phyloP scores from a whole-genome alignment of 441 rosid genomes.

The Cnidoscolus chayamansa region DNA sequence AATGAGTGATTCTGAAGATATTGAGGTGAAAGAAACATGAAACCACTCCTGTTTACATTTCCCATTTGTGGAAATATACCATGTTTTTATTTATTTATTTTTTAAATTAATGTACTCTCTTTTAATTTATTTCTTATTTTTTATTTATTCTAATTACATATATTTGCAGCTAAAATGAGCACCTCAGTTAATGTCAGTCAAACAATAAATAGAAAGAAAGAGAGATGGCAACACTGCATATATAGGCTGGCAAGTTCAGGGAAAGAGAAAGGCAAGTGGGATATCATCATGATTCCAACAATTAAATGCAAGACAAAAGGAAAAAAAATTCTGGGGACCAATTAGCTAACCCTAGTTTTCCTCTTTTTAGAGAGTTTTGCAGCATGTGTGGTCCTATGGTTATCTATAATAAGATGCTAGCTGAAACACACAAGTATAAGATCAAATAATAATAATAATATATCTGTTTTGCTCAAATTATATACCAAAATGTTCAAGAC shows the following conservation, averaged over 20 bases:
- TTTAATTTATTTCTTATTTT: not conserved
- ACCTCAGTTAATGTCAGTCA: not conserved
- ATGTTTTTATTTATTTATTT: not conserved
- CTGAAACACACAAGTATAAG: not conserved
- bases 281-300: not conserved
- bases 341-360: not conserved
- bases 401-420: not conserved
- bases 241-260: not conserved
- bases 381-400: not conserved
- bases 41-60: constrained; percentile 9
- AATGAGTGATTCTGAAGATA: not conserved
- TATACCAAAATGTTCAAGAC: too few relatives aligned
- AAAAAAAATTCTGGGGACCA: not conserved
- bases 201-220: not conserved
- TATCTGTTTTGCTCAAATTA: too few relatives aligned
- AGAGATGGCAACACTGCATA: not conserved
- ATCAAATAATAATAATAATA: too few relatives aligned
- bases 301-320: constrained; percentile 3
- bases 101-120: not conserved
- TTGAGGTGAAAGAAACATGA: constrained; percentile 10
- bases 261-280: not conserved
- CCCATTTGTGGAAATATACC: constrained; percentile 8
- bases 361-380: not conserved
- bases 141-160: not conserved
- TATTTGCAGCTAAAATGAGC: not conserved